Percentiles rank a stretch among this genome's conserved stretches.
These are phyloP conservation scores for Ganoderma meredithae DNA, from an alignment of 1,284 basidiomycete species.

Conservation along the genomic window DNA sequence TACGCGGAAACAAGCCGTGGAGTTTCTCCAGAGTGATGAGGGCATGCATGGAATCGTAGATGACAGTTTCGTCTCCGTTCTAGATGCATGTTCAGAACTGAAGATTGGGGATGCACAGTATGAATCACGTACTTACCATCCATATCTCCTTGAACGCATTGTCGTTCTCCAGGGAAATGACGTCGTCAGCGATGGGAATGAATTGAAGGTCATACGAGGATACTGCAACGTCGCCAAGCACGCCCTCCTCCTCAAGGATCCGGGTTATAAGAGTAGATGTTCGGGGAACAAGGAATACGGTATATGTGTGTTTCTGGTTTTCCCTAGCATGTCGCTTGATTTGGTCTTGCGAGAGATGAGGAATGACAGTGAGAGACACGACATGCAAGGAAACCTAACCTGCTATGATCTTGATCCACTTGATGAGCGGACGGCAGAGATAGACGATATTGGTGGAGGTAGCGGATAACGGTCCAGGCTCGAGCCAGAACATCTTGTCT, in stretches of 20 bases:
- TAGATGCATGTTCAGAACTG: constrained; percentile 41
- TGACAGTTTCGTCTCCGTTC: constrained; percentile 93
- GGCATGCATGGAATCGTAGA: constrained; percentile 91
- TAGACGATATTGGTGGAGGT: constrained; percentile 93
- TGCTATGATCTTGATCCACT: constrained; percentile 89
- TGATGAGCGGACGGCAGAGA: constrained; percentile 89
- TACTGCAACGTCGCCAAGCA: constrained; percentile 88
- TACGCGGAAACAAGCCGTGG: constrained; percentile 91
- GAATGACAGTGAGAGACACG: constrained; percentile 25
- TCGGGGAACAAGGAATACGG: constrained; percentile 90
- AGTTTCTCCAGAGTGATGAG: constrained; percentile 86
- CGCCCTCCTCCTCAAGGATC: constrained; percentile 90
- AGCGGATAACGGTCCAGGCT: constrained; percentile 84
- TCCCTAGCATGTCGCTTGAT: constrained; percentile 80
- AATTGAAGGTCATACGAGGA: constrained; percentile 92
- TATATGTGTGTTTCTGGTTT: constrained; percentile 82
- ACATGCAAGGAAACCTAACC: constrained; percentile 57
- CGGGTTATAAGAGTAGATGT: constrained; percentile 86
- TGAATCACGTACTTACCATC: constrained; percentile 63
- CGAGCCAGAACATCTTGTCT: constrained; percentile 99
- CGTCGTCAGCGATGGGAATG: constrained; percentile 91
- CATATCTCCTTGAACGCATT: constrained; percentile 86
- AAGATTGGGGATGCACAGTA: background rate
- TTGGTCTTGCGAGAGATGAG: constrained; percentile 69
- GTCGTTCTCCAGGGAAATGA: constrained; percentile 88